Evolutionary conservation across 768 basidiomycete genomes (phyloP).

Genomic region (Phaeolepiota aurea): DNA sequence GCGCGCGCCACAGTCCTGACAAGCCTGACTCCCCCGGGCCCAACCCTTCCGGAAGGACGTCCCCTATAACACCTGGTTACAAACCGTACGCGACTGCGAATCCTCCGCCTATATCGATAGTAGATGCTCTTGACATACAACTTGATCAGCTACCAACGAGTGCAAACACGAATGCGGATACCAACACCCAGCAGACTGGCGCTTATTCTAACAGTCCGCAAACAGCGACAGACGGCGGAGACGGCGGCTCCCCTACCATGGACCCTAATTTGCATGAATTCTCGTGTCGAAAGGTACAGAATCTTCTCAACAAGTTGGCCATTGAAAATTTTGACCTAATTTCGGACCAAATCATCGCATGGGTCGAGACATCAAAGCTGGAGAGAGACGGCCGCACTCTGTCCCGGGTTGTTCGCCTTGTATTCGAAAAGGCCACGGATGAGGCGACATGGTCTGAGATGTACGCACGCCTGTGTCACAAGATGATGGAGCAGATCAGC

Average conservation of each 20-base stretch:
- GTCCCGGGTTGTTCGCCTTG: constrained; percentile 91
- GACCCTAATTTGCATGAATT: constrained; percentile 72
- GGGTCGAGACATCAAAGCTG: constrained; percentile 89
- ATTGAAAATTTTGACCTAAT: constrained; percentile 96
- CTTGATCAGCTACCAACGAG: too few relatives aligned
- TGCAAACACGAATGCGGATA: too few relatives aligned
- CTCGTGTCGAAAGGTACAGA: constrained; percentile 90
- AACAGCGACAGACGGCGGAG: too few relatives aligned
- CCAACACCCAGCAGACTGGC: too few relatives aligned
- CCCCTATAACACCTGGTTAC: constrained; percentile 38
- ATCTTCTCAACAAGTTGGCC: constrained; percentile 89
- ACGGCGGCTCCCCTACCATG: too few relatives aligned
- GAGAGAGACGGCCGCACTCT: constrained; percentile 92
- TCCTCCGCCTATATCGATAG: too few relatives aligned
- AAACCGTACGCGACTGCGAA: too few relatives aligned
- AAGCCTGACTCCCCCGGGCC: constrained; percentile 86
- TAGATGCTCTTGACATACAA: too few relatives aligned
- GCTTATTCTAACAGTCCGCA: too few relatives aligned
- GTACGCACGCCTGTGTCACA: constrained; percentile 92
- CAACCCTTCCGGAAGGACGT: constrained; percentile 75
- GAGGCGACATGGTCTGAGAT: constrained; percentile 95
- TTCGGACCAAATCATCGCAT: constrained; percentile 88
- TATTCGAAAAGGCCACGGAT: constrained; percentile 97
- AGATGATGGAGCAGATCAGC: constrained; percentile 93
- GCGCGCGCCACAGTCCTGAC: constrained; percentile 50